Percentiles rank a stretch among this genome's conserved stretches.
Evolutionary conservation across 2,329 filamentous ascomycete species (phyloP).

Genomic region (Scedosporium boydii): DNA sequence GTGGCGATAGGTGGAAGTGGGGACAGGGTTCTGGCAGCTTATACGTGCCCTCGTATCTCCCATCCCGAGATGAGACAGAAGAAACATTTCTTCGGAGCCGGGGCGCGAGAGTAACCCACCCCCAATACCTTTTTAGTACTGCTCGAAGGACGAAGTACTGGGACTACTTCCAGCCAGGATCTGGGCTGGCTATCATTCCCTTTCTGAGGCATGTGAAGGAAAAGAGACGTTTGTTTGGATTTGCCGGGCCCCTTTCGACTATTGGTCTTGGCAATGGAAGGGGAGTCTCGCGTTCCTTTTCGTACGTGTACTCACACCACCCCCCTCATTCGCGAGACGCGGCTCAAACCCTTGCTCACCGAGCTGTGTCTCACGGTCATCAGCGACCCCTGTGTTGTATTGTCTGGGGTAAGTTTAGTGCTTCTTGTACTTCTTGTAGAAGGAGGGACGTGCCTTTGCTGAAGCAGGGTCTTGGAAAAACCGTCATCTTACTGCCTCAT

Average conservation of each 20-base stretch:
- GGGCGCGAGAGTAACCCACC: not conserved
- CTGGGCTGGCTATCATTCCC: not conserved
- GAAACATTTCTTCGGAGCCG: not conserved
- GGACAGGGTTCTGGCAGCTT: not conserved
- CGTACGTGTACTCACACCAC: not conserved
- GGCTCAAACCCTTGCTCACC: not conserved
- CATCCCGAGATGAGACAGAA: not conserved
- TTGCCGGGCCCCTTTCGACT: conserved; percentile 18
- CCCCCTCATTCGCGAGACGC: not conserved
- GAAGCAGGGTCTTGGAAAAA: not conserved
- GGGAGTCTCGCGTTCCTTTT: not conserved
- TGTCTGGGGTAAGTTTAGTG: not conserved
- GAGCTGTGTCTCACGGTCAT: not conserved
- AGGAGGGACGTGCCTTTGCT: not conserved
- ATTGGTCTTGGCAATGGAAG: not conserved
- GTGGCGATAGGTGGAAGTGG: not conserved
- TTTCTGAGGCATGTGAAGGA: not conserved
- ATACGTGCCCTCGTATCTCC: conserved; percentile 1
- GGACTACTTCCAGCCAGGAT: not conserved
- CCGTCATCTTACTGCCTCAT: not conserved
- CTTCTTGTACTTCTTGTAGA: not conserved
- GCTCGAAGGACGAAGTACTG: not conserved
- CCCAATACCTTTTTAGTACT: too few relatives aligned
- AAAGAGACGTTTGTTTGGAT: conserved; percentile 20
- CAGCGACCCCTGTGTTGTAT: not conserved